These are phyloP conservation scores for Puccinia polysora DNA, from an alignment of 1,284 basidiomycete genomes.

Conservation along the genomic window DNA sequence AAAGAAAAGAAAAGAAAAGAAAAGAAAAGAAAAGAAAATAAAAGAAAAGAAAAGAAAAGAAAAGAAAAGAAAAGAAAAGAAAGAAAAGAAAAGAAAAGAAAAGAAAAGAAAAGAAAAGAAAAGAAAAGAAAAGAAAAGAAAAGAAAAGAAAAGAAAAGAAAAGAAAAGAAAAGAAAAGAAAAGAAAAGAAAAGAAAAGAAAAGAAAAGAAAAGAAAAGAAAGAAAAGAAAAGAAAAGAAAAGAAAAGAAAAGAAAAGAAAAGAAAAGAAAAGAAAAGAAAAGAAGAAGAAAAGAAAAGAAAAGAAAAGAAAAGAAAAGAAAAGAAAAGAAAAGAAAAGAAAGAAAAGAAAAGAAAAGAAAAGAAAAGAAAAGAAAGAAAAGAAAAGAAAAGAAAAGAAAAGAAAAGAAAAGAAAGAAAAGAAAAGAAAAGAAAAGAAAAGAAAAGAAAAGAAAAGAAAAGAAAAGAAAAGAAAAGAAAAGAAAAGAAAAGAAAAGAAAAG, in stretches of 20 bases:
- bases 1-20: no score
- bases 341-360: not conserved
- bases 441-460: not conserved
- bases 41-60: no score
- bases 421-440: not conserved
- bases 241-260: not conserved
- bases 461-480: not conserved
- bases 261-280: not conserved
- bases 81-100: not conserved
- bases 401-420: not conserved
- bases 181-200: not conserved
- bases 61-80: not conserved
- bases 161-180: not conserved
- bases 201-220: not conserved
- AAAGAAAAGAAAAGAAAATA: no score
- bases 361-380: not conserved
- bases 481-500: not conserved
- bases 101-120: not conserved
- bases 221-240: not conserved
- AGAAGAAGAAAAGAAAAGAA: not conserved
- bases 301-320: not conserved
- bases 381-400: not conserved
- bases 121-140: not conserved
- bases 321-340: not conserved
- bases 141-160: not conserved